A percentile compares a stretch with the other conserved stretches of the same genome.
phyloP scores from a whole-genome alignment of 345 rosid genomes.

The Melaleuca alternifolia region DNA sequence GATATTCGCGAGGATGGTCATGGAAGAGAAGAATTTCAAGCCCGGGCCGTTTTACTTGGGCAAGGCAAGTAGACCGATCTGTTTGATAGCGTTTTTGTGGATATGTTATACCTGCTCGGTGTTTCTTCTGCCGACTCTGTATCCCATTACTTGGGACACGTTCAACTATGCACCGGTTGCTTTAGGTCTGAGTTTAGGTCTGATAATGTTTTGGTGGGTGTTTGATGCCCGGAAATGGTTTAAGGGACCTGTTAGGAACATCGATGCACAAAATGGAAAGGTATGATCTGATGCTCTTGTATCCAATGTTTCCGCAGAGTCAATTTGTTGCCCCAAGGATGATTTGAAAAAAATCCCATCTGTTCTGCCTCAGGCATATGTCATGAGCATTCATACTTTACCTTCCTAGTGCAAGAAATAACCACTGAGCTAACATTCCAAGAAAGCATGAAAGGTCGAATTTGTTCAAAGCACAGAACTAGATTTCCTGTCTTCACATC shows the following conservation, averaged over 20 bases:
- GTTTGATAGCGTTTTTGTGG: slow-evolving; percentile 49
- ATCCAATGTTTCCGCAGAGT: background rate
- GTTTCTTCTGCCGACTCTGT: slow-evolving; percentile 42
- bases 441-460: background rate
- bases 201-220: slow-evolving; percentile 49
- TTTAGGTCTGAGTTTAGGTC: slow-evolving; percentile 22
- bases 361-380: background rate
- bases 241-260: slow-evolving; percentile 54
- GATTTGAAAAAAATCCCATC: background rate
- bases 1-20: slow-evolving; percentile 49
- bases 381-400: background rate
- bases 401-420: background rate
- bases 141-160: slow-evolving; percentile 36
- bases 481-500: background rate
- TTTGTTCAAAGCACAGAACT: background rate
- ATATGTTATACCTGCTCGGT: slow-evolving; percentile 54
- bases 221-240: slow-evolving; percentile 53
- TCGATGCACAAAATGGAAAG: slow-evolving; percentile 21
- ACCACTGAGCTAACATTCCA: background rate
- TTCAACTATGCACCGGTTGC: slow-evolving; percentile 61
- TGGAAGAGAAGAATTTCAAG: slow-evolving; percentile 43
- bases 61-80: slow-evolving; percentile 37
- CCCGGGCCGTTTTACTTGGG: slow-evolving; percentile 58
- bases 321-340: background rate
- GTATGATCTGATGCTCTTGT: background rate